A percentile compares a stretch with the other conserved stretches of the same genome.
These are phyloP conservation scores for Pseudopyrenochaeta lycopersici DNA, from an alignment of 2,329 filamentous ascomycete species.

Conservation along the genomic window DNA sequence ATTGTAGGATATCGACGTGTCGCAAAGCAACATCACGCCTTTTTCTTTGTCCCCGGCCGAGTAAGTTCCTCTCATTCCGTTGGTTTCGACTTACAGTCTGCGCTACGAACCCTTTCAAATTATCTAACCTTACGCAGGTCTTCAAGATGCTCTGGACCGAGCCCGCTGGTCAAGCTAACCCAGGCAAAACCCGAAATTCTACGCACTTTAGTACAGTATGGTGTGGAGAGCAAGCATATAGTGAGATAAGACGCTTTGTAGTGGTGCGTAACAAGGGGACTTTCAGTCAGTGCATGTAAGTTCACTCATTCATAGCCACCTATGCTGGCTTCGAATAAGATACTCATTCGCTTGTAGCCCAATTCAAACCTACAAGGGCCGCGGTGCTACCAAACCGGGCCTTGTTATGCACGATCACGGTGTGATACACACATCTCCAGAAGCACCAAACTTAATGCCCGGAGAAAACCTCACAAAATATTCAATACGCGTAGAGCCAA, in stretches of 20 bases:
- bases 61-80: background rate
- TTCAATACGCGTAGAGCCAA: slow-evolving; percentile 43
- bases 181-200: slow-evolving; percentile 17
- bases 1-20: background rate
- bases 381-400: slow-evolving; percentile 20
- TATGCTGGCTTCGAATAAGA: too few relatives aligned
- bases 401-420: slow-evolving; percentile 25
- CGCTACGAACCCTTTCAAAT: too few relatives aligned
- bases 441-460: background rate
- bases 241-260: slow-evolving; percentile 30
- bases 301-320: background rate
- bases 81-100: too few relatives aligned
- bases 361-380: slow-evolving; percentile 30
- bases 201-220: slow-evolving; percentile 23
- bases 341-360: too few relatives aligned
- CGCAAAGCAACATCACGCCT: background rate
- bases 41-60: background rate
- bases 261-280: slow-evolving; percentile 24
- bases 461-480: slow-evolving; percentile 45
- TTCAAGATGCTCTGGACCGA: slow-evolving; percentile 32
- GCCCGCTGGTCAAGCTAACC: slow-evolving; percentile 16
- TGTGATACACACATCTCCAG: slow-evolving; percentile 30
- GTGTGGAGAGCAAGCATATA: slow-evolving; percentile 18
- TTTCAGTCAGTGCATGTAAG: slow-evolving; percentile 29
- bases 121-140: too few relatives aligned